phyloP scores from a whole-genome alignment of 2,329 filamentous ascomycete genomes.

The Scytalidium lignicola region DNA sequence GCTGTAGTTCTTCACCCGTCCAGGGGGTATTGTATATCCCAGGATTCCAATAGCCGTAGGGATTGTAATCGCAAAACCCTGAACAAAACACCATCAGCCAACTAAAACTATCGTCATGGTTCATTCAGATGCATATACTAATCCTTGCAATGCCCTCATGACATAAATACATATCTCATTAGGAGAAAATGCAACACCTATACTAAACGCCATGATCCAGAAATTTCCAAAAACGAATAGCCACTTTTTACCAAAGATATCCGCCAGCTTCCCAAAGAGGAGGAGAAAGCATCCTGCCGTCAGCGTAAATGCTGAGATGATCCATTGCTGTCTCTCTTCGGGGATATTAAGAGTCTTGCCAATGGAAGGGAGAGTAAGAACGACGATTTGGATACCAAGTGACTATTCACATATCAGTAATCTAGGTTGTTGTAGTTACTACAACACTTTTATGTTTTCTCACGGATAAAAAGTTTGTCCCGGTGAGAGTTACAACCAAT shows the following conservation, averaged over 20 bases:
- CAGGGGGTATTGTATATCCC: slow-evolving; percentile 61
- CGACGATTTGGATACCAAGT: slow-evolving; percentile 34
- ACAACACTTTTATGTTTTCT: neutral
- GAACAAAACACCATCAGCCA: neutral
- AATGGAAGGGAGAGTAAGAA: slow-evolving; percentile 45
- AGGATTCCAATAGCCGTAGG: slow-evolving; percentile 68
- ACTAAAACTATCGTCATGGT: too few relatives aligned
- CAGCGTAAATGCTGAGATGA: slow-evolving; percentile 32
- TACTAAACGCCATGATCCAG: slow-evolving; percentile 55
- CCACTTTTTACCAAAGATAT: slow-evolving; percentile 41
- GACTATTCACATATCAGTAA: neutral
- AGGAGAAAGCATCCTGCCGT: slow-evolving; percentile 45
- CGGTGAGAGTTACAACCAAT: slow-evolving; percentile 19
- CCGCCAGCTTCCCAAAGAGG: slow-evolving; percentile 43
- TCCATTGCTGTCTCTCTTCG: slow-evolving; percentile 23
- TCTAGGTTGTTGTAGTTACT: neutral
- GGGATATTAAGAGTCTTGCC: slow-evolving; percentile 22
- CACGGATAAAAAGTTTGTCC: slow-evolving; percentile 22
- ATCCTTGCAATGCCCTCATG: slow-evolving; percentile 60
- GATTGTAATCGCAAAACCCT: slow-evolving; percentile 55
- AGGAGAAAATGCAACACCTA: slow-evolving; percentile 57
- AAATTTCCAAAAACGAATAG: slow-evolving; percentile 46
- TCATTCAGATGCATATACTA: slow-evolving; percentile 32
- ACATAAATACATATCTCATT: slow-evolving; percentile 65
- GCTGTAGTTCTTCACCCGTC: slow-evolving; percentile 65